These are phyloP conservation scores for Aspergillus udagawae DNA, from an alignment of 2,329 filamentous ascomycete species.

Conservation along the genomic window DNA sequence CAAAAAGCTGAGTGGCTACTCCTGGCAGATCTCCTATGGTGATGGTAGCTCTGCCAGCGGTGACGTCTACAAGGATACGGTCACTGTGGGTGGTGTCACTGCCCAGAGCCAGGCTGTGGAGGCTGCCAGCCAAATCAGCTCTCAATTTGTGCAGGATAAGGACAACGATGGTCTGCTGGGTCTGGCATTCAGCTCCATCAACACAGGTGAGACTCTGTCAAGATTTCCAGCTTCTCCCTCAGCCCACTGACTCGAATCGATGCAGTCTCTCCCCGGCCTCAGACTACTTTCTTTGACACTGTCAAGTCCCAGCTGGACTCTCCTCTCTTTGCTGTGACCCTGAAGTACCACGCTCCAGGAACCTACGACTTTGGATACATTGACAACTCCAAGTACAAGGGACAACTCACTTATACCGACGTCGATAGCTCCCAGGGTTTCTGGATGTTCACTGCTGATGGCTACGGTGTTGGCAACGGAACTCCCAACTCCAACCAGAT, in stretches of 20 bases:
- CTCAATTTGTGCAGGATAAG: slow-evolving; percentile 47
- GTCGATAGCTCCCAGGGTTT: slow-evolving; percentile 58
- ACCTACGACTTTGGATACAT: slow-evolving; percentile 59
- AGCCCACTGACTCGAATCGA: background rate
- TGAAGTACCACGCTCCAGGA: slow-evolving; percentile 52
- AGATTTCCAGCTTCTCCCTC: background rate
- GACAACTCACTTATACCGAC: slow-evolving; percentile 52
- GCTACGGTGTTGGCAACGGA: slow-evolving; percentile 52
- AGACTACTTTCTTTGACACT: slow-evolving; percentile 60
- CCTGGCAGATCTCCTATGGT: slow-evolving; percentile 62
- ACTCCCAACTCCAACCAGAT: slow-evolving; percentile 40
- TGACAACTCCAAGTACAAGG: slow-evolving; percentile 56
- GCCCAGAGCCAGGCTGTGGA: slow-evolving; percentile 62
- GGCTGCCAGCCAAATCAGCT: slow-evolving; percentile 57
- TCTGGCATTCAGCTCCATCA: slow-evolving; percentile 57
- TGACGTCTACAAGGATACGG: slow-evolving; percentile 62
- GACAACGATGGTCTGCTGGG: slow-evolving; percentile 59
- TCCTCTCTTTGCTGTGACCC: slow-evolving; percentile 52
- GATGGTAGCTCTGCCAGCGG: slow-evolving; percentile 62
- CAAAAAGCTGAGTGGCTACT: slow-evolving; percentile 46
- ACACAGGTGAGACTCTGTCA: slow-evolving; percentile 39
- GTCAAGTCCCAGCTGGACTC: slow-evolving; percentile 49
- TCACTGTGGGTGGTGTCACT: slow-evolving; percentile 57
- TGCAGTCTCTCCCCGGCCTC: slow-evolving; percentile 44
- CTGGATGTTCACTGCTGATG: slow-evolving; percentile 58